Evolutionary conservation across 2,329 filamentous ascomycete species (phyloP), one percentile per base, ranked within the genome.

Genomic region (Alternaria hordeiaustralica): DNA sequence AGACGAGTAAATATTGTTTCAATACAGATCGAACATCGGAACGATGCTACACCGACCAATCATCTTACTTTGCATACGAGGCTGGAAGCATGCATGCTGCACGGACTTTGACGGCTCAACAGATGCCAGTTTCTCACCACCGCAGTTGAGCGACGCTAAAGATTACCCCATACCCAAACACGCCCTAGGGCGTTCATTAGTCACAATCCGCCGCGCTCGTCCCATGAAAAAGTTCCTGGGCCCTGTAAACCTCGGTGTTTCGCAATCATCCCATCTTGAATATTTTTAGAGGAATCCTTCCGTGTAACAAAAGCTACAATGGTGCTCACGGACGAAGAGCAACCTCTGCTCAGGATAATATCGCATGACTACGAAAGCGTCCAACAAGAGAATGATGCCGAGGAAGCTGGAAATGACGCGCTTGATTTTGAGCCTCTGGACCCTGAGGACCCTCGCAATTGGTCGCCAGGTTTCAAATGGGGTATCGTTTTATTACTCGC

Each of bases 401-500:
- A 41, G 20, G 64, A 70, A 26, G 69, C 71, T 49, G 72, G 71
- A 53, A 62, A 62, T 26, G 50, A 50, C 21, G 28, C 15, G 65
- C 30, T 73, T 70, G 74, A 75, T 47, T 79, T 79, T 55, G 71
- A 78, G 21, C 65, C 67, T 21, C 62, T 70, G 36, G 76, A 78
- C 59, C 61, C 62, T 55, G 74, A 78, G 33, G 69, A 78, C 51
- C 77, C 77, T 6, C 62, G 67, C 43, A 70, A 79, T 45, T 80
- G 78, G 78, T 66, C 72, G 3, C 18, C 58, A 20, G 64, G 60
- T 15, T 79, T 75, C 46, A 78, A 76, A 58, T 78, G 75, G 74
- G 65, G 63, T 21, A 74, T 79, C 57, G 77, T 79, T 12, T 63
- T 71, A 28, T 58, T 80, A 41, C 70, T 80, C 33, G 75, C 77